Evolutionary conservation across 371 early-diverging fungal species (phyloP).

Genomic region (Actinomucor elegans): DNA sequence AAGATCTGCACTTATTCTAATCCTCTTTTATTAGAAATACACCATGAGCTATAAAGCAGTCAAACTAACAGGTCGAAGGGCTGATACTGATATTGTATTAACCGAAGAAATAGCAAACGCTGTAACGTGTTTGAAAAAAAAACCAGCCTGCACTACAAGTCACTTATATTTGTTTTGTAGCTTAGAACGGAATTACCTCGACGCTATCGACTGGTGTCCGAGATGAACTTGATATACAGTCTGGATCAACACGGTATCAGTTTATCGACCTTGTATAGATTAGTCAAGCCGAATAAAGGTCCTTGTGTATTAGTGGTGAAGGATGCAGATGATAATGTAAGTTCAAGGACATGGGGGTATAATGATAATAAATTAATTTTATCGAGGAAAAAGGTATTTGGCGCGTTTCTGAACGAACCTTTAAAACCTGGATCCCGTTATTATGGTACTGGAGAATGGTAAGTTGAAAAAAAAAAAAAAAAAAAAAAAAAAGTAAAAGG

Average conservation of each 20-base stretch:
- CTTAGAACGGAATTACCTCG: conserved; percentile 54
- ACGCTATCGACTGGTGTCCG: conserved; percentile 57
- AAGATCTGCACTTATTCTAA: no score
- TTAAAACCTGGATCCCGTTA: conserved; percentile 68
- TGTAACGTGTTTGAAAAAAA: conserved; percentile 28
- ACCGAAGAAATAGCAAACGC: conserved; percentile 44
- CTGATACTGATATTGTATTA: conserved; percentile 55
- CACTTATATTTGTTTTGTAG: conserved; percentile 10
- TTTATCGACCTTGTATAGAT: conserved; percentile 74
- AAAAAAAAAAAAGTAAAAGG: conserved; percentile 2
- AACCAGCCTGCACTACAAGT: no score
- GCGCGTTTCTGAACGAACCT: conserved; percentile 82
- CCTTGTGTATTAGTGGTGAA: conserved; percentile 72
- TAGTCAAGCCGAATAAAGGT: conserved; percentile 58
- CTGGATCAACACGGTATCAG: conserved; percentile 92
- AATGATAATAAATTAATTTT: not conserved
- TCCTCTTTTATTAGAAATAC: no score
- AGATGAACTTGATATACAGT: conserved; percentile 84
- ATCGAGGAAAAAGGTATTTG: conserved; percentile 82
- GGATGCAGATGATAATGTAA: conserved; percentile 61
- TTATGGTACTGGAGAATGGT: conserved; percentile 94
- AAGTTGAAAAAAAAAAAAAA: conserved; percentile 14
- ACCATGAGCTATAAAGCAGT: no score
- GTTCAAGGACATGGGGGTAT: no score
- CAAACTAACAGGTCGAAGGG: conserved; percentile 41